Conservation (phyloP, 2,329 filamentous ascomycete species). For the Capronia americana region DNA sequence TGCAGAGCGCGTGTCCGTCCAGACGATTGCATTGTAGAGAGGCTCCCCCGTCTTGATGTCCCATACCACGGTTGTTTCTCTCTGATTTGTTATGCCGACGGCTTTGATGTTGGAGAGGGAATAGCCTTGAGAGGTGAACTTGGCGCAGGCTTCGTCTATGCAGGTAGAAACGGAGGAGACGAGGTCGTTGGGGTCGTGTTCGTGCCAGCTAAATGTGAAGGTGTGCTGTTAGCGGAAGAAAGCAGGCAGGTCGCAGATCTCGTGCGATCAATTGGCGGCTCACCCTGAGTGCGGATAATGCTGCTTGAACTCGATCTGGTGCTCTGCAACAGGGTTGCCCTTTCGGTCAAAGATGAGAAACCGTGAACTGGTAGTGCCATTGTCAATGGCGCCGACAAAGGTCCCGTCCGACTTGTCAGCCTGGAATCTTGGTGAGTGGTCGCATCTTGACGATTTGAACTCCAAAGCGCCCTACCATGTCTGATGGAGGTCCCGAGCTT, state of each 20-base stretch:
- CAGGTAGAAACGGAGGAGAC: constrained; percentile 71
- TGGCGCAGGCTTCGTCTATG: constrained; percentile 70
- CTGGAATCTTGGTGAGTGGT: constrained; percentile 14
- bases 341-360: constrained; percentile 81
- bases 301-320: constrained; percentile 82
- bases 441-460: neutral
- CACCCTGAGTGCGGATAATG: constrained; percentile 79
- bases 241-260: neutral
- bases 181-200: constrained; percentile 75
- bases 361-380: constrained; percentile 80
- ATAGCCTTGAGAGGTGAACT: constrained; percentile 69
- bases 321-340: constrained; percentile 74
- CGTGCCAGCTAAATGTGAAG: constrained; percentile 68
- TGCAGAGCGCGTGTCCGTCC: constrained; percentile 78
- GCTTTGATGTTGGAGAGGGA: constrained; percentile 68
- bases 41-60: constrained; percentile 74
- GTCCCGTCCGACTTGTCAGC: constrained; percentile 25
- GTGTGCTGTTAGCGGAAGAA: neutral
- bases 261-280: constrained; percentile 40
- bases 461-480: constrained; percentile 13
- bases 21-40: constrained; percentile 77
- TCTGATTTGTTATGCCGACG: constrained; percentile 80
- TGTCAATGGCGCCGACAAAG: constrained; percentile 81
- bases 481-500: neutral
- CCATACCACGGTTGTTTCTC: constrained; percentile 81